phyloP scores from a whole-genome alignment of 2,329 filamentous ascomycete genomes.

The Aureobasidium sp. region DNA sequence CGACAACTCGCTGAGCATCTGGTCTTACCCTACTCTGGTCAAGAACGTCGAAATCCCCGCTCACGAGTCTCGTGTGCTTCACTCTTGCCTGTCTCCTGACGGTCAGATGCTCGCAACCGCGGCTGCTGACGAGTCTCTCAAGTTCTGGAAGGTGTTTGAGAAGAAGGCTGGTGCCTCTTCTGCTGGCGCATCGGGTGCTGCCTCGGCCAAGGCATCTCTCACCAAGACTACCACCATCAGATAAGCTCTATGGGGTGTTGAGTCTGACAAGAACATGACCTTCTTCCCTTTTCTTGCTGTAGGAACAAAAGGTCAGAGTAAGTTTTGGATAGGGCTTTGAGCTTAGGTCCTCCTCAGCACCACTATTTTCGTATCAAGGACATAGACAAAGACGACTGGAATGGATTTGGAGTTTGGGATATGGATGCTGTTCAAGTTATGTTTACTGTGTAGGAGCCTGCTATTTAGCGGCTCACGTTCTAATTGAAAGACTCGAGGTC shows the following conservation, averaged over 20 bases:
- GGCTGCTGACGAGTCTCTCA: conserved; percentile 90
- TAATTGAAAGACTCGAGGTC: background rate
- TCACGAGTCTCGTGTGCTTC: conserved; percentile 91
- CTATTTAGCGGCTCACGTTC: background rate
- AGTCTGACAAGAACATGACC: background rate
- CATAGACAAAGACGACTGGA: background rate
- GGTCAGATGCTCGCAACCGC: conserved; percentile 97
- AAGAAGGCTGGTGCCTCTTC: conserved; percentile 79
- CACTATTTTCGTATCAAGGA: background rate
- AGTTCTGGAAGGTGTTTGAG: conserved; percentile 99
- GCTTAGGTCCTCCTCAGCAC: background rate
- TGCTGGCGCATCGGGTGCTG: conserved; percentile 56
- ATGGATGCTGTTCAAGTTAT: background rate
- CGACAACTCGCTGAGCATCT: conserved; percentile 98
- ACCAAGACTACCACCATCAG: conserved; percentile 79
- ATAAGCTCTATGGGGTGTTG: conserved; percentile 15
- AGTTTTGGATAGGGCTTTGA: background rate
- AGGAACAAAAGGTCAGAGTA: conserved; percentile 6
- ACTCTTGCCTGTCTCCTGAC: conserved; percentile 94
- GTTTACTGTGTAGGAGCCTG: background rate
- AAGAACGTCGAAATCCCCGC: conserved; percentile 97
- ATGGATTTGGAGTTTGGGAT: background rate
- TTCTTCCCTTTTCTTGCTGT: background rate
- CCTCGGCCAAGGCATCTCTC: conserved; percentile 69
- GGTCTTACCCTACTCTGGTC: conserved; percentile 95